Evolutionary conservation across 495 filamentous ascomycete genomes (phyloP).

Genomic region (Aspergillus steynii): DNA sequence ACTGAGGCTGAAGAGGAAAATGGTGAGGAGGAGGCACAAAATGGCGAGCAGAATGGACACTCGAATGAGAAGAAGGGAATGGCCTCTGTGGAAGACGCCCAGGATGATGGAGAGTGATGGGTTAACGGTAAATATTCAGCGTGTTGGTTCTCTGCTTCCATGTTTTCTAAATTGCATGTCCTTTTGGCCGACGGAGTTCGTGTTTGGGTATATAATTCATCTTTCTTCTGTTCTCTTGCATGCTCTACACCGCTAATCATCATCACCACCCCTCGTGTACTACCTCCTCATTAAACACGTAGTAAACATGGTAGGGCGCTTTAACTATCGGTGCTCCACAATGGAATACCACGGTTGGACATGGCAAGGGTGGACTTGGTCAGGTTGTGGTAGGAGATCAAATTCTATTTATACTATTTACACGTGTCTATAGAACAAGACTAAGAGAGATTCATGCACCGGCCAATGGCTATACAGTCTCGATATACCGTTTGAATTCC

Average conservation of each 20-base stretch:
- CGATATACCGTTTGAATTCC: conserved; percentile 31
- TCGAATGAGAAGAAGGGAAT: conserved; percentile 4
- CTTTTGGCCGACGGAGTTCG: too few relatives aligned
- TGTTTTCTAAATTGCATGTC: too few relatives aligned
- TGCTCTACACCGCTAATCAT: too few relatives aligned
- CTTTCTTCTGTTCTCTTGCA: too few relatives aligned
- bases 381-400: neutral
- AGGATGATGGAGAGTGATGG: conserved; percentile 5
- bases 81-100: conserved; percentile 16
- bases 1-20: conserved; percentile 5
- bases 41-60: neutral
- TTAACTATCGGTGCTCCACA: too few relatives aligned
- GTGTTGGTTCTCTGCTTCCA: neutral
- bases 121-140: neutral
- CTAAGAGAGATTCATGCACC: neutral
- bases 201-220: too few relatives aligned
- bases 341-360: too few relatives aligned
- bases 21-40: neutral
- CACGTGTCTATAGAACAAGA: neutral
- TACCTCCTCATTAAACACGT: too few relatives aligned
- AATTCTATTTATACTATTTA: neutral
- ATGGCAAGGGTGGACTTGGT: too few relatives aligned
- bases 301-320: too few relatives aligned
- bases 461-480: conserved; percentile 19
- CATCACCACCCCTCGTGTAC: too few relatives aligned